Evolutionary conservation across 768 basidiomycete species (phyloP).

Genomic region (Mycena rebaudengoi): DNA sequence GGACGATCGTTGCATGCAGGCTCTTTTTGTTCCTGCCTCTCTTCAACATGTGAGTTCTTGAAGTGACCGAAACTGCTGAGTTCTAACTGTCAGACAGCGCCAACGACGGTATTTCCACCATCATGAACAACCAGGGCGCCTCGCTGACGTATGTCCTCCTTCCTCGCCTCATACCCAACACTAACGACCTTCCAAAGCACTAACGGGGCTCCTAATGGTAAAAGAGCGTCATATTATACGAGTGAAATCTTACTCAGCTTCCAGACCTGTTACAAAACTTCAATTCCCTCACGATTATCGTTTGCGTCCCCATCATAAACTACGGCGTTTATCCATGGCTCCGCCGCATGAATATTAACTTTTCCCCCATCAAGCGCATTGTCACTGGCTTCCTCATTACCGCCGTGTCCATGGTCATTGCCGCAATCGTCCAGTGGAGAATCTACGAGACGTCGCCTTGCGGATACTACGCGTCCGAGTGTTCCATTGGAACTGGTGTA

Average conservation of each 20-base stretch:
- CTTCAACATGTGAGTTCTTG: slow-evolving; percentile 29
- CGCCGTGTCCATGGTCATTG: slow-evolving; percentile 28
- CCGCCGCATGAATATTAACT: slow-evolving; percentile 38
- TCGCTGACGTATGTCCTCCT: too few species aligned
- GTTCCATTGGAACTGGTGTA: slow-evolving; percentile 31
- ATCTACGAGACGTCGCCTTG: slow-evolving; percentile 35
- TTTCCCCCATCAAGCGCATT: slow-evolving; percentile 38
- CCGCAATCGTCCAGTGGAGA: slow-evolving; percentile 34
- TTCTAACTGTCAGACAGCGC: slow-evolving; percentile 8
- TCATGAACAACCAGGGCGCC: slow-evolving; percentile 38
- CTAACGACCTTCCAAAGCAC: too few species aligned
- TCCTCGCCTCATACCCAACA: too few species aligned
- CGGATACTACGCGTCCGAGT: slow-evolving; percentile 30
- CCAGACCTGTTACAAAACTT: slow-evolving; percentile 42
- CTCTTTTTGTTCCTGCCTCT: slow-evolving; percentile 42
- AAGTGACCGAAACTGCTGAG: background rate
- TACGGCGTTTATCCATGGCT: slow-evolving; percentile 40
- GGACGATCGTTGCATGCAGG: slow-evolving; percentile 41
- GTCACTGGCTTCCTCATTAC: slow-evolving; percentile 30
- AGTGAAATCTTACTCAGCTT: too few species aligned
- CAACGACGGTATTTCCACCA: slow-evolving; percentile 38
- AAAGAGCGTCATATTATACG: too few species aligned
- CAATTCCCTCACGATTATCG: slow-evolving; percentile 42
- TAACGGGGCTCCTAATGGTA: slow-evolving; percentile 41
- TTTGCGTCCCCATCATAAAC: slow-evolving; percentile 38